phyloP scores from a whole-genome alignment of 1,284 basidiomycete genomes.

The Meira miltonrushii region DNA sequence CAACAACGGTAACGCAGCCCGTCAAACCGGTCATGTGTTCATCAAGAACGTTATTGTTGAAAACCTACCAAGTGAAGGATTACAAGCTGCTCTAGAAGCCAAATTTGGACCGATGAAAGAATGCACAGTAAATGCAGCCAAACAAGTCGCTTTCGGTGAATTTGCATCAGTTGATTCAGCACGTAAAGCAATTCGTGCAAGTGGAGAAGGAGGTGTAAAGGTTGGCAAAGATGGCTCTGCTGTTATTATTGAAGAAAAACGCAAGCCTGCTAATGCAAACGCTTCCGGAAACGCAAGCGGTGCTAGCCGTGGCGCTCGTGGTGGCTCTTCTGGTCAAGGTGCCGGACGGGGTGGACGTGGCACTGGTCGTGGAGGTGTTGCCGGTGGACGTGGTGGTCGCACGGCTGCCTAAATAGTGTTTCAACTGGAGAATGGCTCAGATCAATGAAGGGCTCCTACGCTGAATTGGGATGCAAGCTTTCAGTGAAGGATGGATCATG shows the following conservation, averaged over 20 bases:
- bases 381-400: neutral
- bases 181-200: conserved; percentile 73
- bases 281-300: conserved; percentile 50
- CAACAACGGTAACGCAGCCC: neutral
- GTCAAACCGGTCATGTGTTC: conserved; percentile 29
- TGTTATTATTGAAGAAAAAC: conserved; percentile 78
- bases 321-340: conserved; percentile 8
- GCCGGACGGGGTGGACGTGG: conserved; percentile 2
- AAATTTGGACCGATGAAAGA: conserved; percentile 84
- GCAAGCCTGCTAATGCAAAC: conserved; percentile 60
- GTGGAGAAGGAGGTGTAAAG: conserved; percentile 80
- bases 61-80: conserved; percentile 47
- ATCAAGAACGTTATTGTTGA: conserved; percentile 67
- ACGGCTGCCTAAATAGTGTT: no score
- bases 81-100: conserved; percentile 61
- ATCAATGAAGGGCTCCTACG: no score
- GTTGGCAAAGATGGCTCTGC: conserved; percentile 61
- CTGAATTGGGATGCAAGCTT: no score
- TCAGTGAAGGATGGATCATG: no score
- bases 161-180: conserved; percentile 75
- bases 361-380: neutral
- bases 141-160: conserved; percentile 92
- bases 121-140: conserved; percentile 76
- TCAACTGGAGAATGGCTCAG: no score
- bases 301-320: conserved; percentile 15